These are phyloP conservation scores for Starmera caribaea DNA, from an alignment of 805 yeast genomes.

Conservation along the genomic window DNA sequence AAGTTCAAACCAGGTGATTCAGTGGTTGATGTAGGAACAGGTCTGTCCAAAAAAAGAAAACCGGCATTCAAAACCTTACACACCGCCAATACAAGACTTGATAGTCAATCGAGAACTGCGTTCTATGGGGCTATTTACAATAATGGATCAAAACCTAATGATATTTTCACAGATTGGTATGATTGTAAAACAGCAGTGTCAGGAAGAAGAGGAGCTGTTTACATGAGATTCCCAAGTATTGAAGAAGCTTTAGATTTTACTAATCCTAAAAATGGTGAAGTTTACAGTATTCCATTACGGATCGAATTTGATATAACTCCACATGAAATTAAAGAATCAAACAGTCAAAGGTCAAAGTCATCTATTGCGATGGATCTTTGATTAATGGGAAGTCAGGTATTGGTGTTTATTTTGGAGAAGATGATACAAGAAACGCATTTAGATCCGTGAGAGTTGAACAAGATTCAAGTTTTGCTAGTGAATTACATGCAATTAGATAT, in stretches of 20 bases:
- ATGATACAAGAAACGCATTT: constrained; percentile 44
- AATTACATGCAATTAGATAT: constrained; percentile 52
- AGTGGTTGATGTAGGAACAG: no score
- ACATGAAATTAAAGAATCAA: not conserved
- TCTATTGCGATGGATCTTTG: constrained; percentile 74
- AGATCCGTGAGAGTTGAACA: constrained; percentile 35
- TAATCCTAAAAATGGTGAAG: constrained; percentile 6
- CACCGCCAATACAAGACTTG: no score
- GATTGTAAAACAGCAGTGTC: constrained; percentile 40
- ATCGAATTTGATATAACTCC: no score
- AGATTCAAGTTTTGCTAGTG: constrained; percentile 79
- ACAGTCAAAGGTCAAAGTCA: constrained; percentile 7
- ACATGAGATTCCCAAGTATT: constrained; percentile 29
- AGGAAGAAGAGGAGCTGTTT: constrained; percentile 29
- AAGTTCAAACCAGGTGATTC: no score
- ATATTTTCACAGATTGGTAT: constrained; percentile 35
- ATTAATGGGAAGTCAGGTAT: constrained; percentile 63
- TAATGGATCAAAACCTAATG: constrained; percentile 8
- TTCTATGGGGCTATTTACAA: no score
- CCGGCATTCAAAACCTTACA: no score
- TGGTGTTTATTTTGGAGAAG: constrained; percentile 62
- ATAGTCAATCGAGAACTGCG: no score
- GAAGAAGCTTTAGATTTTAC: constrained; percentile 25
- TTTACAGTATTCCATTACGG: no score
- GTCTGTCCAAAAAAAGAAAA: no score